A percentile compares a stretch with the other conserved stretches of the same genome.
phyloP scores from a whole-genome alignment of 805 yeast species.

The Saccharomycopsis sp. region DNA sequence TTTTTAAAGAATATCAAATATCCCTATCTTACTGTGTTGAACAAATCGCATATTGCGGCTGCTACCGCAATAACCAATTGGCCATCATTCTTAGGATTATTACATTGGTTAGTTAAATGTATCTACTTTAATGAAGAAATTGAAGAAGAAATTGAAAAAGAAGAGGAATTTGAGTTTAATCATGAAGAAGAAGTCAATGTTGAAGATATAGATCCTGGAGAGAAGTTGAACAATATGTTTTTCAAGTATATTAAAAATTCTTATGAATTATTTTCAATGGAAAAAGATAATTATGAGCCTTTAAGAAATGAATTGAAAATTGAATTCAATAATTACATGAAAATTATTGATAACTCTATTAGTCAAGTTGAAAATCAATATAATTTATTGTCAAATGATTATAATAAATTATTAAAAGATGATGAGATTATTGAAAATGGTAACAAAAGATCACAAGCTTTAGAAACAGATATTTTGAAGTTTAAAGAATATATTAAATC shows the following conservation, averaged over 20 bases:
- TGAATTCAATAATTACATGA: constrained; percentile 43
- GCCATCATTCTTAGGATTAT: constrained; percentile 74
- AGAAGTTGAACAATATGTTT: constrained; percentile 30
- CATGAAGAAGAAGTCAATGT: neutral
- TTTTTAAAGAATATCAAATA: constrained; percentile 57
- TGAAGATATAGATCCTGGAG: constrained; percentile 16
- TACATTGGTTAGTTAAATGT: constrained; percentile 69
- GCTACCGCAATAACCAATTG: constrained; percentile 88
- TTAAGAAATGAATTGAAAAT: constrained; percentile 44
- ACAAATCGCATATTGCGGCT: constrained; percentile 78
- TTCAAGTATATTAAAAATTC: constrained; percentile 54
- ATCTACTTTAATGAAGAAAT: constrained; percentile 19
- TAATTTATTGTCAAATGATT: constrained; percentile 28
- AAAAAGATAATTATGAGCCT: constrained; percentile 50
- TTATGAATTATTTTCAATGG: constrained; percentile 55
- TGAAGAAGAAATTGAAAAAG: constrained; percentile 21
- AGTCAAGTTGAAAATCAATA: constrained; percentile 32
- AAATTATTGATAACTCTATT: constrained; percentile 38
- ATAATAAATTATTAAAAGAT: constrained; percentile 33
- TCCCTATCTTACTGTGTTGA: constrained; percentile 72
- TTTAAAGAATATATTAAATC: constrained; percentile 62
- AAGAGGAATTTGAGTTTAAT: constrained; percentile 11
- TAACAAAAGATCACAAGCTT: constrained; percentile 46
- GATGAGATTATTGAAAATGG: constrained; percentile 39
- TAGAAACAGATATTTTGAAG: constrained; percentile 60